Conservation (phyloP, 371 early-diverging fungal species). For the Mucor racemosus region DNA sequence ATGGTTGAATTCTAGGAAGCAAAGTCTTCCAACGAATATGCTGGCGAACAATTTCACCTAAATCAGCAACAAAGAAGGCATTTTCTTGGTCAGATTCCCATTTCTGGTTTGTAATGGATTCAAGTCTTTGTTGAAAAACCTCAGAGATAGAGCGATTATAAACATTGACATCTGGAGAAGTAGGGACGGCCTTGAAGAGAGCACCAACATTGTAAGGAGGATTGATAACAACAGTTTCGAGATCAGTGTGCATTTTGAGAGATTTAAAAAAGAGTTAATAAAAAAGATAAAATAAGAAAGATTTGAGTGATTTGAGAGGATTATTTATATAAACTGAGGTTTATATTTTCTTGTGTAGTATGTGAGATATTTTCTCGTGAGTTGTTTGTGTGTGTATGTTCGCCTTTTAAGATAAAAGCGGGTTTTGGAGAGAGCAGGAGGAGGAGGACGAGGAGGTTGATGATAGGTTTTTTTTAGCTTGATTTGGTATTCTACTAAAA, state of each 20-base stretch:
- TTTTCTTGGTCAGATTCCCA: constrained; percentile 77
- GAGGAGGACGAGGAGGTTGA: not conserved
- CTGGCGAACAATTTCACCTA: constrained; percentile 89
- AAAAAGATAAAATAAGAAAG: not conserved
- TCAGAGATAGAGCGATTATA: constrained; percentile 38
- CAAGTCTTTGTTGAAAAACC: constrained; percentile 39
- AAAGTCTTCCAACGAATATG: constrained; percentile 78
- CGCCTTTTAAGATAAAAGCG: no score
- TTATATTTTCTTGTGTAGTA: no score
- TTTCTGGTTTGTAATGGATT: constrained; percentile 45
- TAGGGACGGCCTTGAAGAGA: constrained; percentile 18
- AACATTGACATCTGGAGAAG: constrained; percentile 32
- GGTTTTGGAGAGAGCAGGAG: no score
- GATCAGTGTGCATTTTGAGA: constrained; percentile 38
- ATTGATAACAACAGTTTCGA: constrained; percentile 42
- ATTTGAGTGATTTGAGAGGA: not conserved
- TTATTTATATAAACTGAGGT: not conserved
- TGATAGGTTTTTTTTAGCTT: not conserved
- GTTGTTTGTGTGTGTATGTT: no score
- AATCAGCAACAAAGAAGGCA: constrained; percentile 92
- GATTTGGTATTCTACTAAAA: not conserved
- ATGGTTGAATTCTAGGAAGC: constrained; percentile 93
- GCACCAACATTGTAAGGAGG: constrained; percentile 20
- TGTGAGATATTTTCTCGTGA: not conserved
- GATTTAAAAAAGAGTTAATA: constrained; percentile 1